Conservation (phyloP, 139 green algal species). For the Chlamydomonas eustigma region DNA sequence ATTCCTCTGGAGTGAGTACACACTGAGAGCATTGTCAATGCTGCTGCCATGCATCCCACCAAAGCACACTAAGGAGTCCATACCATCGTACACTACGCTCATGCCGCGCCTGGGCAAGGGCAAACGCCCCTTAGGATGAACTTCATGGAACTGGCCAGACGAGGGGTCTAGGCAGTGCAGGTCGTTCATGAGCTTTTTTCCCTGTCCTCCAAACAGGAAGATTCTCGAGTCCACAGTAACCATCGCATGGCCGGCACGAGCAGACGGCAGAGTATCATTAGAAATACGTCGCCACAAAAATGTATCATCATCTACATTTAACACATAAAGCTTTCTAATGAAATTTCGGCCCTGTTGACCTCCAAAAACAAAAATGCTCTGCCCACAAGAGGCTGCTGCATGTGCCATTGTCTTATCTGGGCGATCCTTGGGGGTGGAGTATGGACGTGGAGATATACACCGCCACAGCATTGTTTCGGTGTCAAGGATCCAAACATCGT, state of each 20-base stretch:
- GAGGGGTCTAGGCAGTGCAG: conserved; percentile 29
- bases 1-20: conserved; percentile 32
- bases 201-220: conserved; percentile 51
- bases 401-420: background rate
- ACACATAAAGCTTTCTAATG: conserved; percentile 28
- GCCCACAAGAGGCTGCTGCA: background rate
- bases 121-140: conserved; percentile 11
- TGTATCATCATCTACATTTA: conserved; percentile 29
- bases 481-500: conserved; percentile 5
- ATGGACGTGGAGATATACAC: background rate
- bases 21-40: conserved; percentile 32
- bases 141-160: conserved; percentile 13
- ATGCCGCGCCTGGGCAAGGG: conserved; percentile 34
- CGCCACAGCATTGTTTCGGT: background rate
- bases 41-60: conserved; percentile 31
- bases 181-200: conserved; percentile 49
- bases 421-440: background rate
- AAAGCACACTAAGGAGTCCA: conserved; percentile 40
- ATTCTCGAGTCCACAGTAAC: conserved; percentile 20
- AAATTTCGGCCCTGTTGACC: conserved; percentile 33
- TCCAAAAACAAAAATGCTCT: conserved; percentile 7
- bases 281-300: conserved; percentile 23
- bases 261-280: conserved; percentile 9
- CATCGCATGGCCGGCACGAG: conserved; percentile 28
- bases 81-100: conserved; percentile 35